A percentile compares a stretch with the other conserved stretches of the same genome.
phyloP scores from a whole-genome alignment of 495 filamentous ascomycete species.

The Penicillium canescens region DNA sequence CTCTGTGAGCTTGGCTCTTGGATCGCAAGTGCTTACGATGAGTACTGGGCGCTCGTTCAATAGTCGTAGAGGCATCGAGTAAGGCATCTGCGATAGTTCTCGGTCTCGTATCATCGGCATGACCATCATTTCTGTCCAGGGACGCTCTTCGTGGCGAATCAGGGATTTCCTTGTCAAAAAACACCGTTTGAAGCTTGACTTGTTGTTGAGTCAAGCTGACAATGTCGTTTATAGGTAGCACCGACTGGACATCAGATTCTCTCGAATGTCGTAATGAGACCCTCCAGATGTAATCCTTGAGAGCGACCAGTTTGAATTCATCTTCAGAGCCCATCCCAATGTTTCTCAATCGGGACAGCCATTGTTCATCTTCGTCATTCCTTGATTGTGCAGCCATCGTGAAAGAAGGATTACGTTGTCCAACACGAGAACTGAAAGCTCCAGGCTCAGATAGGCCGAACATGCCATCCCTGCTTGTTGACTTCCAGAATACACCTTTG shows the following conservation, averaged over 20 bases:
- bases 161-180: constrained; percentile 76
- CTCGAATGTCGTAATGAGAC: constrained; percentile 70
- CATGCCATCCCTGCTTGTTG: constrained; percentile 62
- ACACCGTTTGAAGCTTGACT: constrained; percentile 81
- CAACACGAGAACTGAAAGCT: constrained; percentile 21
- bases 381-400: constrained; percentile 50
- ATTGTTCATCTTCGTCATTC: constrained; percentile 96
- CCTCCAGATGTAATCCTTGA: constrained; percentile 92
- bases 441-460: constrained; percentile 58
- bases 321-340: constrained; percentile 82
- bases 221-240: constrained; percentile 63
- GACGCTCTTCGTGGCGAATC: constrained; percentile 43
- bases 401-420: constrained; percentile 20
- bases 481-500: constrained; percentile 82
- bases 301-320: constrained; percentile 82
- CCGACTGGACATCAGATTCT: constrained; percentile 28
- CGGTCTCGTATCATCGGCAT: constrained; percentile 44
- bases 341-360: constrained; percentile 80
- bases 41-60: constrained; percentile 65
- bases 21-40: constrained; percentile 55
- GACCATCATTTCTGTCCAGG: constrained; percentile 24
- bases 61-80: constrained; percentile 87
- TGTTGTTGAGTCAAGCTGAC: constrained; percentile 68
- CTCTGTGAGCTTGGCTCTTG: constrained; percentile 46
- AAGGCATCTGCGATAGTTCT: constrained; percentile 89